Evolutionary conservation across 768 basidiomycete genomes (phyloP), one percentile per base, ranked within the genome.

Genomic region (Rhodotorula babjevae): DNA sequence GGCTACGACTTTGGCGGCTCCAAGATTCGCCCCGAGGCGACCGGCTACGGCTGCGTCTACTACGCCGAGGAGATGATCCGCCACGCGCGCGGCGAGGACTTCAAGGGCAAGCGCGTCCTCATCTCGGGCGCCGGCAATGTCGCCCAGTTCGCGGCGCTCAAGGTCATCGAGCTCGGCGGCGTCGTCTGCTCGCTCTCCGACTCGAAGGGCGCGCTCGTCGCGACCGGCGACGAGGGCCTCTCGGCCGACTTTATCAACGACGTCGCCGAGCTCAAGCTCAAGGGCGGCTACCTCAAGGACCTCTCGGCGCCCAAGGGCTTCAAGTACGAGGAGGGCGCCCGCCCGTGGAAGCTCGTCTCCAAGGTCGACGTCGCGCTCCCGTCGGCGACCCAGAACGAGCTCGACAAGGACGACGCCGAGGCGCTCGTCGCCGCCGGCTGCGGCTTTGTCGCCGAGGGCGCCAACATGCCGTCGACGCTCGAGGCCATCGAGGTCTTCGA

Each of bases 401-500:
- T 88, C 49, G 86, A 85, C 52, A 85, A 82, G 60, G 87, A 86
- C 76, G 89, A 90, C 80, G 89, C 89, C 55, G 82, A 88, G 81
- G 87, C 86, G 3, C 85, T 90, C 77, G 79, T 89, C 79, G 85
- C 85, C 78, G 88, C 88, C 61, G 89, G 89, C 71, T 85, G 85
- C 73, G 82, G 86, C 77, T 87, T 89, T 81, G 85, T 90, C 61
- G 89, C 89, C 64, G 89, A 90, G 80, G 89, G 89, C 27, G 64
- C 67, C 64, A 71, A 70, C 65, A 72, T 75, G 84, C 88, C 88
- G 59, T 89, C 85, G 81, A 89, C 88, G 9, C 82, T 85, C 77
- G 88, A 88, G 78, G 89, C 89, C 63, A 86, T 90, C 79, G 85
- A 87, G 66, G 83, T 89, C 71, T 90, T 89, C 80, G 89, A 90